These are phyloP conservation scores for Apodospora peruviana DNA, from an alignment of 495 filamentous ascomycete species.

Conservation along the genomic window DNA sequence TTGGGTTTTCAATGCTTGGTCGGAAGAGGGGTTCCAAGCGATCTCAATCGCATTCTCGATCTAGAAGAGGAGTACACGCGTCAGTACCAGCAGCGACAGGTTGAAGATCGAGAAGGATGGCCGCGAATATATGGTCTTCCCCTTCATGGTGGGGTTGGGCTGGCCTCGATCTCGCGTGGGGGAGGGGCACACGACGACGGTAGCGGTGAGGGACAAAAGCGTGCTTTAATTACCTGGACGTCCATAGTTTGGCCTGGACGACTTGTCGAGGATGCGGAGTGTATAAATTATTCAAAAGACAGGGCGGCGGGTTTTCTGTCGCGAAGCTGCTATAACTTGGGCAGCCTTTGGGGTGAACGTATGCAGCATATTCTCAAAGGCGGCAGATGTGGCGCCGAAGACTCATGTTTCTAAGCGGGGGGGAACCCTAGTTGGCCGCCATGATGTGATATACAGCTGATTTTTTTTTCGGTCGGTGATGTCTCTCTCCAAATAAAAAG, in stretches of 20 bases:
- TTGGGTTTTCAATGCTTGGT: constrained; percentile 71
- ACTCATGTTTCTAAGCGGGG: constrained; percentile 19
- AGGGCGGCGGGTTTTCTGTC: constrained; percentile 1
- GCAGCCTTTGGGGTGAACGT: constrained; percentile 18
- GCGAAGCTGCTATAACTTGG: constrained; percentile 26
- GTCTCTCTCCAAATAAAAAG: too few relatives aligned
- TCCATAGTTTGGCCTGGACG: constrained; percentile 24
- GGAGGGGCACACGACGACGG: too few relatives aligned
- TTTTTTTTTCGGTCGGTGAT: neutral
- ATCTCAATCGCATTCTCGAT: constrained; percentile 90
- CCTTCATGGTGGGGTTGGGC: constrained; percentile 14
- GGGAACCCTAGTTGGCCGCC: constrained; percentile 12
- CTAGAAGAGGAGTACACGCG: constrained; percentile 38
- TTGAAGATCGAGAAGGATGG: neutral
- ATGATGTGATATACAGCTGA: constrained; percentile 1
- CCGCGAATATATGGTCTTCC: neutral
- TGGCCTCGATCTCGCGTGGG: constrained; percentile 1
- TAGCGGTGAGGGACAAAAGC: constrained; percentile 2
- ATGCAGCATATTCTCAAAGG: constrained; percentile 28
- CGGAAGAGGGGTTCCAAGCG: constrained; percentile 70
- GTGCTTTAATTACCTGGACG: constrained; percentile 21
- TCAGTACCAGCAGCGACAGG: neutral
- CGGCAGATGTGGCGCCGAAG: constrained; percentile 21
- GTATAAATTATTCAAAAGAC: constrained; percentile 1
- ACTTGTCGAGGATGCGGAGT: neutral